Evolutionary conservation across 805 yeast species (phyloP).

Genomic region (Kazachstania kunashirensis): DNA sequence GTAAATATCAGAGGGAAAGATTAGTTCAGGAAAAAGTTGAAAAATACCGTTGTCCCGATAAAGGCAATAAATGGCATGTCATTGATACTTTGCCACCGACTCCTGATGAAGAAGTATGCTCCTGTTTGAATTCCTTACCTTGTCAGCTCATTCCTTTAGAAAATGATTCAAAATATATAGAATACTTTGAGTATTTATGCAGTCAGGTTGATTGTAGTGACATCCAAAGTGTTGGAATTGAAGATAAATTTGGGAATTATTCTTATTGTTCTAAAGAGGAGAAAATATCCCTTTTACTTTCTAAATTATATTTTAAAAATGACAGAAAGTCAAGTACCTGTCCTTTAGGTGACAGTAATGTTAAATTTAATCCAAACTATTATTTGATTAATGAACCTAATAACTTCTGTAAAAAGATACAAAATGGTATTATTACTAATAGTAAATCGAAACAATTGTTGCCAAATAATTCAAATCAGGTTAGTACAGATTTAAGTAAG

Average conservation of each 20-base stretch:
- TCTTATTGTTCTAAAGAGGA: constrained; percentile 60
- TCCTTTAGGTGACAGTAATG: too few species aligned
- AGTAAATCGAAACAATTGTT: too few species aligned
- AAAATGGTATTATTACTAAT: too few species aligned
- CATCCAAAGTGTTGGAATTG: constrained; percentile 46
- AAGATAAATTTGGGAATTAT: constrained; percentile 55
- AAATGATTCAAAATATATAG: constrained; percentile 40
- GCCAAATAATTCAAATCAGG: too few species aligned
- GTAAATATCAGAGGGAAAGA: constrained; percentile 7
- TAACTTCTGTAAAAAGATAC: too few species aligned
- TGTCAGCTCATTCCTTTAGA: constrained; percentile 49
- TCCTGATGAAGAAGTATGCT: constrained; percentile 52
- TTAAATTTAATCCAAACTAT: background rate
- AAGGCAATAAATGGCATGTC: constrained; percentile 47
- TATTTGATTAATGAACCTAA: background rate
- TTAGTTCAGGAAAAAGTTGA: constrained; percentile 36
- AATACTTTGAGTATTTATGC: constrained; percentile 51
- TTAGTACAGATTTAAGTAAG: too few species aligned
- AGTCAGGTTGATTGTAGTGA: constrained; percentile 48
- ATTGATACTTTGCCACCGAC: constrained; percentile 53
- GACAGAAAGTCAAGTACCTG: constrained; percentile 30
- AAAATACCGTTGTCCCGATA: constrained; percentile 10
- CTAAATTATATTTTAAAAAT: constrained; percentile 46
- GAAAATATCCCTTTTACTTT: constrained; percentile 51
- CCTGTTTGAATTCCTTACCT: constrained; percentile 46